A percentile compares a stretch with the other conserved stretches of the same genome.
phyloP scores from a whole-genome alignment of 108 stramenopile genomes.

The Nitzschia inconspicua region DNA sequence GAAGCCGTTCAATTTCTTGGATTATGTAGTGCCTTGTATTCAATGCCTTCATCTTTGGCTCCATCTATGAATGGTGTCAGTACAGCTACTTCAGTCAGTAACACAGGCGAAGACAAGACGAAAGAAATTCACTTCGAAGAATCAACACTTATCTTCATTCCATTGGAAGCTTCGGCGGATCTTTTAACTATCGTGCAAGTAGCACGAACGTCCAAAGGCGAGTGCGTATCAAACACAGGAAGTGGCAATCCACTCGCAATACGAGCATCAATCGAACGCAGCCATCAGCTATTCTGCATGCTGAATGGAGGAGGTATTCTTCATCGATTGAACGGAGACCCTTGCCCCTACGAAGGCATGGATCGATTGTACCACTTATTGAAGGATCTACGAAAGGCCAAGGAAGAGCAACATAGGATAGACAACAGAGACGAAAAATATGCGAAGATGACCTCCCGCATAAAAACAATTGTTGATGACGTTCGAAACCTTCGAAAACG shows the following conservation, averaged over 20 bases:
- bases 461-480: conserved; percentile 30
- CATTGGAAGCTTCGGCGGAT: conserved; percentile 42
- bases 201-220: conserved; percentile 3
- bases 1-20: conserved; percentile 66
- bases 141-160: conserved; percentile 64
- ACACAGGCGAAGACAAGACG: conserved; percentile 14
- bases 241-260: conserved; percentile 62
- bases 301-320: conserved; percentile 67
- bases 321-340: conserved; percentile 15
- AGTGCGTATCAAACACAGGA: conserved; percentile 11
- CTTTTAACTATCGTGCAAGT: conserved; percentile 29
- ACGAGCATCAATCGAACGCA: conserved; percentile 35
- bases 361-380: conserved; percentile 43
- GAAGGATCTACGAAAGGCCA: conserved; percentile 32
- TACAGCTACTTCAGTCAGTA: too few species aligned
- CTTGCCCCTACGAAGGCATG: conserved; percentile 47
- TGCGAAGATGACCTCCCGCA: conserved; percentile 19
- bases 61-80: not conserved
- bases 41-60: conserved; percentile 44
- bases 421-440: conserved; percentile 10
- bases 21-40: conserved; percentile 53
- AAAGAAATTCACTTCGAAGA: conserved; percentile 48
- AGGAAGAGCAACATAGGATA: conserved; percentile 3
- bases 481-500: conserved; percentile 5
- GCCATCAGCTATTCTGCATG: conserved; percentile 56